phyloP scores from a whole-genome alignment of 345 rosid species.

The Citropsis articulata region DNA sequence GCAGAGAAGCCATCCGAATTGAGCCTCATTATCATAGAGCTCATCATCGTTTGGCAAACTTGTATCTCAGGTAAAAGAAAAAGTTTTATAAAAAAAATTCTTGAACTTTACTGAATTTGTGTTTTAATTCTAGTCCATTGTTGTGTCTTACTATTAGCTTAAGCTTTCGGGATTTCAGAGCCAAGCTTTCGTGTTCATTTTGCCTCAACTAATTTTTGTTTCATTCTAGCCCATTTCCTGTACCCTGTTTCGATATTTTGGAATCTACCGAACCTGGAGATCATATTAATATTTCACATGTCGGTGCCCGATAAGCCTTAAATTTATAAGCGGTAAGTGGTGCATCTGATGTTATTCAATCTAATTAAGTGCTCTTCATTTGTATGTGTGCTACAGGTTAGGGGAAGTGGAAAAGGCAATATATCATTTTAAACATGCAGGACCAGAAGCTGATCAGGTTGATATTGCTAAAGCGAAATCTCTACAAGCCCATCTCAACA shows the following conservation, averaged over 20 bases:
- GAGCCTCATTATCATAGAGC: slow-evolving; percentile 90
- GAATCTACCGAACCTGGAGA: neutral
- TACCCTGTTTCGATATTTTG: neutral
- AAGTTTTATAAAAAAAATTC: no score
- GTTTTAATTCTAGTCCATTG: no score
- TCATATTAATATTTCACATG: neutral
- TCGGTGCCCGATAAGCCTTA: neutral
- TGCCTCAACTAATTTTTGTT: neutral
- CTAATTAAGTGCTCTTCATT: neutral
- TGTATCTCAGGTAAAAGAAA: slow-evolving; percentile 57
- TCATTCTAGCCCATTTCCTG: neutral
- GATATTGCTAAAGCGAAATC: slow-evolving; percentile 63
- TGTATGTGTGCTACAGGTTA: slow-evolving; percentile 38
- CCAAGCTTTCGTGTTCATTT: no score
- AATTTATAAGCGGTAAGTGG: no score
- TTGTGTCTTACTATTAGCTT: no score
- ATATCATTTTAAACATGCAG: slow-evolving; percentile 83
- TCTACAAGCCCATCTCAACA: slow-evolving; percentile 54
- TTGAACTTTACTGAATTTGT: no score
- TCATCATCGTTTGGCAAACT: slow-evolving; percentile 84
- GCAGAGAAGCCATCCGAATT: slow-evolving; percentile 85
- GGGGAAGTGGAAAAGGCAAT: slow-evolving; percentile 87
- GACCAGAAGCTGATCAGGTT: slow-evolving; percentile 75
- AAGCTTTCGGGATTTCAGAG: no score
- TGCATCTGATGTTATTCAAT: neutral